Conservation (phyloP, 116 monocot genomes). For the Zostera marina region DNA sequence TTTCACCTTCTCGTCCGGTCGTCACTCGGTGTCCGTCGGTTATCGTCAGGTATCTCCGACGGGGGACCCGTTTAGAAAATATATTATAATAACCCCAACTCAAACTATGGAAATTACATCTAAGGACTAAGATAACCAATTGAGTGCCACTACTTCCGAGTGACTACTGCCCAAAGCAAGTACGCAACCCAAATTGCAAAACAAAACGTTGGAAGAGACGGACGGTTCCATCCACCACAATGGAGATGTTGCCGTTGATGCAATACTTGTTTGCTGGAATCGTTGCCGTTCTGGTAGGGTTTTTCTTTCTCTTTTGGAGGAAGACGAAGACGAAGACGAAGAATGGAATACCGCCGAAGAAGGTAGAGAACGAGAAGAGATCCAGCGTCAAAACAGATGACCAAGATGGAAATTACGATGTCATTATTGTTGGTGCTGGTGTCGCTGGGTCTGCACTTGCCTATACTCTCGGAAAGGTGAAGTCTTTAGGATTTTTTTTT, state of each 20-base stretch:
- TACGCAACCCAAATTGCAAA: too few relatives aligned
- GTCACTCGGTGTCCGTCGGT: too few relatives aligned
- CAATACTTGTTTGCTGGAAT: background rate
- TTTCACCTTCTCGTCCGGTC: too few relatives aligned
- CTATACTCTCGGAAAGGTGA: slow-evolving; percentile 63
- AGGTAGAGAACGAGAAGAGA: background rate
- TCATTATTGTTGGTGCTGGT: slow-evolving; percentile 65
- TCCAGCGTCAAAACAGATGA: background rate
- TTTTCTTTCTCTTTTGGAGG: slow-evolving; percentile 3
- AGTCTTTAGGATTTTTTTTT: background rate
- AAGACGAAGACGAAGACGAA: background rate
- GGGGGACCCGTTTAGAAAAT: too few relatives aligned
- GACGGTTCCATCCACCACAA: background rate
- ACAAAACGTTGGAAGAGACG: too few relatives aligned
- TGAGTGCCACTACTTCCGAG: too few relatives aligned
- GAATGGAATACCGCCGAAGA: background rate
- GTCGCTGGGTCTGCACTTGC: slow-evolving; percentile 79
- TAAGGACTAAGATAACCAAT: too few relatives aligned
- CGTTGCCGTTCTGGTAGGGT: background rate
- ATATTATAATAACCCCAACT: too few relatives aligned
- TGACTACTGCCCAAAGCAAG: too few relatives aligned
- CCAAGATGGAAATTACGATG: slow-evolving; percentile 17
- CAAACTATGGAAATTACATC: too few relatives aligned
- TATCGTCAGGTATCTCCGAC: too few relatives aligned
- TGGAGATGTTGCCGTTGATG: background rate